These are phyloP conservation scores for Marasmius sp. DNA, from an alignment of 1,284 basidiomycete genomes.

Conservation along the genomic window DNA sequence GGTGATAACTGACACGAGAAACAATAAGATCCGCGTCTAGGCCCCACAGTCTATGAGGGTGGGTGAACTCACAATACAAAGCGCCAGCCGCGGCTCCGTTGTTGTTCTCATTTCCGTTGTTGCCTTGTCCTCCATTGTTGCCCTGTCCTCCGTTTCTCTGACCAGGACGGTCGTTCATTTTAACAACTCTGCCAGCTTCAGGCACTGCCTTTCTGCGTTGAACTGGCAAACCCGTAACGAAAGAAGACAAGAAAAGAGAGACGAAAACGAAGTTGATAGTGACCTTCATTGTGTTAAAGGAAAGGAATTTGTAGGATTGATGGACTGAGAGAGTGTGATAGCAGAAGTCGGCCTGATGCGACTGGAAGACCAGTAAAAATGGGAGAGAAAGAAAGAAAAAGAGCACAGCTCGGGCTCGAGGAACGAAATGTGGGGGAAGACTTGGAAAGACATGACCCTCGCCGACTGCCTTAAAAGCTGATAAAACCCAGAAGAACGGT, in stretches of 20 bases:
- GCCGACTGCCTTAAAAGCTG: not conserved
- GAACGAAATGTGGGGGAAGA: not conserved
- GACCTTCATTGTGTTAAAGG: slow-evolving; percentile 6
- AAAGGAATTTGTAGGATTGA: not conserved
- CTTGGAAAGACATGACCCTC: not conserved
- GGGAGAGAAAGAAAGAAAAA: not conserved
- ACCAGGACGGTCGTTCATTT: not conserved
- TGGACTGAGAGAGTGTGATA: too few relatives aligned
- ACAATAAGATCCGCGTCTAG: not conserved
- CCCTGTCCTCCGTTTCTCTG: too few relatives aligned
- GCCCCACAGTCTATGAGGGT: not conserved
- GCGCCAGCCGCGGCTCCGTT: not conserved
- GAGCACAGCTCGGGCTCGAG: not conserved
- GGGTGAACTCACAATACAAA: not conserved
- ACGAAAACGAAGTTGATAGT: slow-evolving; percentile 3
- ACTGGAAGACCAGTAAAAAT: not conserved
- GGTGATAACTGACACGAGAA: slow-evolving; percentile 29
- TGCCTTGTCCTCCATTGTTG: not conserved
- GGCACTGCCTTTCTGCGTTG: not conserved
- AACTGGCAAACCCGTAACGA: slow-evolving; percentile 4
- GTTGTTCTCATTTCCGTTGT: not conserved
- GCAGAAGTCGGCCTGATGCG: not conserved
- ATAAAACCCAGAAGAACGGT: not conserved
- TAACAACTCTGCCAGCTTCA: not conserved
- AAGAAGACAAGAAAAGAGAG: not conserved